A percentile compares a stretch with the other conserved stretches of the same genome.
phyloP scores from a whole-genome alignment of 495 filamentous ascomycete species.

The Neurospora tetraspora region DNA sequence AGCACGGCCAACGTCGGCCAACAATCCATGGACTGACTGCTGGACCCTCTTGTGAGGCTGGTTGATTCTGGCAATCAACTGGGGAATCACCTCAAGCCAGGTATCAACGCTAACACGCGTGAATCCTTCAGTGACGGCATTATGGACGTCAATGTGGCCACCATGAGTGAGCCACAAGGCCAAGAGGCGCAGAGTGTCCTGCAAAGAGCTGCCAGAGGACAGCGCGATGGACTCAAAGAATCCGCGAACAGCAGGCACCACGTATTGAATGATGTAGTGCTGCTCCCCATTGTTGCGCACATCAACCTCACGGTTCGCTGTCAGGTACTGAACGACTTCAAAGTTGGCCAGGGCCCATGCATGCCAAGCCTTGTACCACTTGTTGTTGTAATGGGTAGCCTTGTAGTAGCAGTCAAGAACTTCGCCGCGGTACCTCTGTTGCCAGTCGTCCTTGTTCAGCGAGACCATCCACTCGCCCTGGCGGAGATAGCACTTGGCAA shows the following conservation, averaged over 20 bases:
- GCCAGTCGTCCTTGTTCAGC: conserved; percentile 77
- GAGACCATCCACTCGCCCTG: conserved; percentile 92
- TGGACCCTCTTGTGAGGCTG: conserved; percentile 81
- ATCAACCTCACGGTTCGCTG: conserved; percentile 50
- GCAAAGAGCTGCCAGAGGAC: conserved; percentile 81
- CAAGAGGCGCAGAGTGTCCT: conserved; percentile 86
- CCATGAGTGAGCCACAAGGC: conserved; percentile 96
- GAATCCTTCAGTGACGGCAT: conserved; percentile 80
- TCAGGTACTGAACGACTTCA: conserved; percentile 81
- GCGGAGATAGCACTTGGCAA: conserved; percentile 90
- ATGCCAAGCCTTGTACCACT: conserved; percentile 99
- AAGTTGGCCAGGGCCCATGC: conserved; percentile 99
- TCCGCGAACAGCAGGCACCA: conserved; percentile 85
- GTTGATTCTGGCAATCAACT: conserved; percentile 94
- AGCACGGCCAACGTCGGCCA: conserved; percentile 82
- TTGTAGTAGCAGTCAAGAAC: conserved; percentile 80
- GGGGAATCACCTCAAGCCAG: conserved; percentile 96
- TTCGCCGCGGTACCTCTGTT: conserved; percentile 60
- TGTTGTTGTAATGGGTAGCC: conserved; percentile 81
- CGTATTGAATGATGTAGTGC: conserved; percentile 62
- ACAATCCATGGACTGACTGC: conserved; percentile 77
- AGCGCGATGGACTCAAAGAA: conserved; percentile 94
- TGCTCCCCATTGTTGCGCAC: conserved; percentile 43
- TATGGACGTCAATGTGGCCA: conserved; percentile 76
- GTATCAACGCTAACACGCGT: conserved; percentile 87